phyloP scores from a whole-genome alignment of 176 grass and related monocot species.

The Juncus inflexus region DNA sequence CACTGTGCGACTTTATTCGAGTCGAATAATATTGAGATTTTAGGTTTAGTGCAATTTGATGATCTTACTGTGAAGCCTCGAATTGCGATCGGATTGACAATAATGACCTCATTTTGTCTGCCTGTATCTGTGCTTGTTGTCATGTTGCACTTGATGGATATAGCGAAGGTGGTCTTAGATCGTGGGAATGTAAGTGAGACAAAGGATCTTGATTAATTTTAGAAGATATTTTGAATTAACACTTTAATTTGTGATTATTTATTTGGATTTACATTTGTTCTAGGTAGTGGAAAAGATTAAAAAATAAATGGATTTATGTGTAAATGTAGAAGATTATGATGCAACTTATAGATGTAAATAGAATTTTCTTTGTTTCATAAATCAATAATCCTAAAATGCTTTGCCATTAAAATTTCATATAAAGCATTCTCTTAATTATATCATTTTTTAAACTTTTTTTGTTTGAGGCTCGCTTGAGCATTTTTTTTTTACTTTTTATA shows the following conservation, averaged over 20 bases:
- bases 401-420: neutral
- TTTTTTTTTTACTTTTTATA: no score
- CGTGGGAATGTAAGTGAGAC: slow-evolving; percentile 20
- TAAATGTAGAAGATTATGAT: slow-evolving; percentile 7
- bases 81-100: slow-evolving; percentile 38
- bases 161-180: slow-evolving; percentile 38
- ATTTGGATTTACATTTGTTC: neutral
- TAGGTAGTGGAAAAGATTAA: slow-evolving; percentile 7
- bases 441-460: no score
- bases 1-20: slow-evolving; percentile 30
- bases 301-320: slow-evolving; percentile 1
- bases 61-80: slow-evolving; percentile 21
- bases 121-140: slow-evolving; percentile 42
- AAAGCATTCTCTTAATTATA: no score
- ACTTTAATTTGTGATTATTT: slow-evolving; percentile 6
- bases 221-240: slow-evolving; percentile 5
- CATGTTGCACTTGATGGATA: slow-evolving; percentile 37
- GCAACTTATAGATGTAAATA: neutral
- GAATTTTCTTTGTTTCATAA: neutral
- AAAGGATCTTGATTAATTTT: slow-evolving; percentile 20
- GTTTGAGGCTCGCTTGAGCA: no score
- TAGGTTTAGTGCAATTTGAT: slow-evolving; percentile 35
- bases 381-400: neutral
- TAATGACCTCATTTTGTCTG: slow-evolving; percentile 34
- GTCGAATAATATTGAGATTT: slow-evolving; percentile 24